A percentile compares a stretch with the other conserved stretches of the same genome.
These are phyloP conservation scores for Botrytis medusae DNA, from an alignment of 2,329 filamentous ascomycete species.

Conservation along the genomic window DNA sequence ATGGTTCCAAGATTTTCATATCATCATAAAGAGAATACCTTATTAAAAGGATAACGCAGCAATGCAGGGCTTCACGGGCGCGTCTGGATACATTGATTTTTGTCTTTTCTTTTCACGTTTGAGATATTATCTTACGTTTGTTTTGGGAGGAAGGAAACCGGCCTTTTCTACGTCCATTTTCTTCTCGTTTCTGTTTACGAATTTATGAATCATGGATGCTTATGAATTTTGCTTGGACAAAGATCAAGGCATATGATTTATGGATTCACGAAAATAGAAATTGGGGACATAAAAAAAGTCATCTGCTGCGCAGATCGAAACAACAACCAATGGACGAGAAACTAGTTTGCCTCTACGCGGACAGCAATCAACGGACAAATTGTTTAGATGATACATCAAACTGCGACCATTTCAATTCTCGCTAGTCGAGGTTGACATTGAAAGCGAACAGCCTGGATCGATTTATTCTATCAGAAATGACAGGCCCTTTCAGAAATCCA, in stretches of 20 bases:
- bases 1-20: constrained; percentile 41
- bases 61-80: constrained; percentile 55
- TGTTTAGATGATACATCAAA: constrained; percentile 26
- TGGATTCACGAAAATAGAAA: constrained; percentile 24
- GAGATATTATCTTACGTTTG: constrained; percentile 19
- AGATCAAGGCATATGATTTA: constrained; percentile 27
- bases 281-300: constrained; percentile 21
- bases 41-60: constrained; percentile 60
- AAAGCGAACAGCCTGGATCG: constrained; percentile 5
- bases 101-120: constrained; percentile 33
- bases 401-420: constrained; percentile 27
- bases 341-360: constrained; percentile 24
- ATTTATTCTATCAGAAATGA: constrained; percentile 2
- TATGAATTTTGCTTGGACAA: constrained; percentile 29
- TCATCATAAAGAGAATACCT: constrained; percentile 37
- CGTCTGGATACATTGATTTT: constrained; percentile 40
- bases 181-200: constrained; percentile 25
- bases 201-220: constrained; percentile 25
- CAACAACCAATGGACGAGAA: constrained; percentile 24
- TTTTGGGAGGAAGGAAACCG: constrained; percentile 1
- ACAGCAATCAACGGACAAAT: constrained; percentile 10
- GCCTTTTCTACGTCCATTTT: constrained; percentile 35
- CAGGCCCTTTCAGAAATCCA: neutral
- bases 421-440: constrained; percentile 22
- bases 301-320: constrained; percentile 22